Evolutionary conservation across 805 yeast genomes (phyloP).

Genomic region (Suhomyces tanzawaensis): DNA sequence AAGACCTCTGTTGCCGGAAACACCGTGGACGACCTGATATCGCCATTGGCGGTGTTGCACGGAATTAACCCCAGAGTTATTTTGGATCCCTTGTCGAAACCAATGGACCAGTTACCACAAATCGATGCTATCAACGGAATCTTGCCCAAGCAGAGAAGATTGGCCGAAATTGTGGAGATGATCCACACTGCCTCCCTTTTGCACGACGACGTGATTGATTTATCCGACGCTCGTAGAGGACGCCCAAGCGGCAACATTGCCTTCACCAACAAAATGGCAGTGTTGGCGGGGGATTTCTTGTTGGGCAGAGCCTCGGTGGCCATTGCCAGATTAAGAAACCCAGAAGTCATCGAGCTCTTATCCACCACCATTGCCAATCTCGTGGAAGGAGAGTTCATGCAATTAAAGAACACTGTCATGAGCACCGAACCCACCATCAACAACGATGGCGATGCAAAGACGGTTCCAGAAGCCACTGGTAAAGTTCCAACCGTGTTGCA

Average conservation of each 20-base stretch:
- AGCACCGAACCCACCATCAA: slow-evolving; percentile 39
- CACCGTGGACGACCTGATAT: slow-evolving; percentile 59
- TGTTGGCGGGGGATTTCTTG: slow-evolving; percentile 92
- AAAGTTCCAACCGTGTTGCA: slow-evolving; percentile 58
- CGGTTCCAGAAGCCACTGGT: slow-evolving; percentile 58
- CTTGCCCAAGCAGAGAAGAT: slow-evolving; percentile 88
- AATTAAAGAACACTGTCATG: slow-evolving; percentile 86
- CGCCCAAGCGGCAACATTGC: slow-evolving; percentile 90
- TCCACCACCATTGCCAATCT: slow-evolving; percentile 95
- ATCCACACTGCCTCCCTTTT: slow-evolving; percentile 94
- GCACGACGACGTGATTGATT: slow-evolving; percentile 96
- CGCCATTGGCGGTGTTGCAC: slow-evolving; percentile 80
- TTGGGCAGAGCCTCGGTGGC: slow-evolving; percentile 96
- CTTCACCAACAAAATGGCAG: slow-evolving; percentile 96
- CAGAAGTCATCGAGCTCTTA: slow-evolving; percentile 95
- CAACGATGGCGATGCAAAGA: slow-evolving; percentile 47
- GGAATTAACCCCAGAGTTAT: slow-evolving; percentile 86
- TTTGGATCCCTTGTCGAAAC: slow-evolving; percentile 79
- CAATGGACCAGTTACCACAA: slow-evolving; percentile 69
- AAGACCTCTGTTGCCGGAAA: slow-evolving; percentile 57
- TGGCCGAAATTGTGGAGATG: slow-evolving; percentile 98
- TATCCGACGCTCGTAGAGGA: slow-evolving; percentile 84
- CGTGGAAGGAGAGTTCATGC: slow-evolving; percentile 99
- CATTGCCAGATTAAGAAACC: slow-evolving; percentile 85
- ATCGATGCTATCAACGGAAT: slow-evolving; percentile 66